Evolutionary conservation across 176 grass and related monocot genomes (phyloP).

Genomic region (Lolium multiflorum): DNA sequence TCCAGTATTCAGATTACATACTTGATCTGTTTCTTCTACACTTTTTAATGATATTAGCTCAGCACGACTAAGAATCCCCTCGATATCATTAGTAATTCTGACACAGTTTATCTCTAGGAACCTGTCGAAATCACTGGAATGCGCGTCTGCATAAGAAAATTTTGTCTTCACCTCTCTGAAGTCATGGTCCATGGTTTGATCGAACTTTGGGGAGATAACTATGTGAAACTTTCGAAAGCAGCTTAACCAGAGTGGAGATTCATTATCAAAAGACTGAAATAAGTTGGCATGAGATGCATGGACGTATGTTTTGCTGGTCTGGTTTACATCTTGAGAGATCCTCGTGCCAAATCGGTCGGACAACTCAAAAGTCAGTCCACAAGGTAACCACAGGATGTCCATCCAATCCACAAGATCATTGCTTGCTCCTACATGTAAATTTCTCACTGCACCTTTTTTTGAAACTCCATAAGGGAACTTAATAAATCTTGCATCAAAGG

Average conservation of each 20-base stretch:
- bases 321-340: background rate
- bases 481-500: background rate
- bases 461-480: conserved; percentile 29
- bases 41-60: conserved; percentile 31
- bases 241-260: conserved; percentile 33
- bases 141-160: background rate
- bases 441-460: background rate
- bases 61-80: conserved; percentile 23
- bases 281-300: conserved; percentile 15
- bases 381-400: conserved; percentile 25
- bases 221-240: conserved; percentile 34
- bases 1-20: background rate
- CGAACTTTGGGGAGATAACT: conserved; percentile 9
- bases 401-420: conserved; percentile 23
- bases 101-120: conserved; percentile 22
- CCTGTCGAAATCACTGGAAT: background rate
- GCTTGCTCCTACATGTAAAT: background rate
- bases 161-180: background rate
- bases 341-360: background rate
- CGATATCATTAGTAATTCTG: conserved; percentile 6
- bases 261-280: conserved; percentile 16
- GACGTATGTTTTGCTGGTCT: conserved; percentile 17
- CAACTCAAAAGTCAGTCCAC: conserved; percentile 19
- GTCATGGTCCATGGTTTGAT: background rate
- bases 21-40: background rate